Percentiles rank a stretch among this genome's conserved stretches.
phyloP scores from a whole-genome alignment of 345 rosid genomes.

The Hibiscus syriacus region DNA sequence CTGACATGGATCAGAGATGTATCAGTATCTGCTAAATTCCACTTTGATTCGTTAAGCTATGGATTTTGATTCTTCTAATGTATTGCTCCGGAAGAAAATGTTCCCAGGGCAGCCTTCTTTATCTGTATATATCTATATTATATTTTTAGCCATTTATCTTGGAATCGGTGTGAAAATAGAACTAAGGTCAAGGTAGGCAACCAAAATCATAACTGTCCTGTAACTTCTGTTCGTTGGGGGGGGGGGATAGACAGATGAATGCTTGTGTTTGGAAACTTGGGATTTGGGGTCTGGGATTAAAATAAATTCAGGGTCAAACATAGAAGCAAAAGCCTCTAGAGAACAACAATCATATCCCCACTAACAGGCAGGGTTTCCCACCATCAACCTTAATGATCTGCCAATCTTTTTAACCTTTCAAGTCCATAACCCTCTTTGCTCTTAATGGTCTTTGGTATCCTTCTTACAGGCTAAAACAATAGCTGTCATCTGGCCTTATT shows the following conservation, averaged over 20 bases:
- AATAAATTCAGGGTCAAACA: neutral
- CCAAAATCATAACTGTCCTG: conserved; percentile 5
- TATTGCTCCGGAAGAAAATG: neutral
- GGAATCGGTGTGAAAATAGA: too few species aligned
- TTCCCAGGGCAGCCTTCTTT: neutral
- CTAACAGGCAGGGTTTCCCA: neutral
- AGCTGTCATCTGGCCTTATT: neutral
- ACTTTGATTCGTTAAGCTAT: neutral
- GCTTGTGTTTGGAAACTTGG: neutral
- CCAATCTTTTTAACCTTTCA: neutral
- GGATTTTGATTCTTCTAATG: neutral
- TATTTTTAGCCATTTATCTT: neutral
- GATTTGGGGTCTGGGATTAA: neutral
- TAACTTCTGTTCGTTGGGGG: conserved; percentile 1
- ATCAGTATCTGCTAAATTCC: conserved; percentile 1
- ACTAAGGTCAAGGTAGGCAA: conserved; percentile 6
- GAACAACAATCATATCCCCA: conserved; percentile 11
- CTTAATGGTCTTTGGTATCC: neutral
- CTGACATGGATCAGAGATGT: conserved; percentile 5
- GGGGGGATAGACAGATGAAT: neutral
- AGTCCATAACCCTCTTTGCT: neutral
- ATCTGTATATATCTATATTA: neutral
- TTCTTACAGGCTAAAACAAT: neutral
- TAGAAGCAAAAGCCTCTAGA: conserved; percentile 6
- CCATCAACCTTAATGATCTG: neutral